Percentiles rank a stretch among this genome's conserved stretches.
Conservation (phyloP, 1,139 yeast genomes). For the Geotrichum australiense region DNA sequence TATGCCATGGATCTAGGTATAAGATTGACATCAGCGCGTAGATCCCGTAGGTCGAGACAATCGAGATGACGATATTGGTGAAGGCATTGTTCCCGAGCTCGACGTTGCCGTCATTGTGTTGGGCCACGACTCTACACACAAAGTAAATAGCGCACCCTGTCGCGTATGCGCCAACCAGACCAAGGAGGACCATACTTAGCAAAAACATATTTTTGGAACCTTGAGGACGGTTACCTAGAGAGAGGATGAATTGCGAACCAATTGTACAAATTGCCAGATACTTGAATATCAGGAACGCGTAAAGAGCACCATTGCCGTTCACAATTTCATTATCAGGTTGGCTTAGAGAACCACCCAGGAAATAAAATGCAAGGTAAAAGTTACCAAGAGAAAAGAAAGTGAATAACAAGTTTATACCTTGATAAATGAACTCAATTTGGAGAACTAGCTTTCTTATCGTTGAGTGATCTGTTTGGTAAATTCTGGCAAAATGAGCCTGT, state of each 20-base stretch:
- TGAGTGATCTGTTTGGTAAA: constrained; percentile 87
- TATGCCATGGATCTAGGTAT: constrained; percentile 93
- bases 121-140: constrained; percentile 50
- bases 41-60: constrained; percentile 81
- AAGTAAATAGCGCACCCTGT: constrained; percentile 76
- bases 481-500: constrained; percentile 65
- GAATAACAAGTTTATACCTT: constrained; percentile 64
- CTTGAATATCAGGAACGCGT: constrained; percentile 72
- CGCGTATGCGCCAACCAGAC: constrained; percentile 76
- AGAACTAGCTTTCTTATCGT: constrained; percentile 64
- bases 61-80: constrained; percentile 71
- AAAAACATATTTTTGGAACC: constrained; percentile 75
- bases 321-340: constrained; percentile 41
- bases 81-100: constrained; percentile 44
- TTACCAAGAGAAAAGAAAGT: constrained; percentile 88
- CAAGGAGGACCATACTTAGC: constrained; percentile 59
- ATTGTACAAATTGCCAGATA: constrained; percentile 74
- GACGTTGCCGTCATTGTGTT: constrained; percentile 34
- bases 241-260: constrained; percentile 78
- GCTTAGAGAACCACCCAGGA: constrained; percentile 78
- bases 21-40: constrained; percentile 71
- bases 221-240: constrained; percentile 95
- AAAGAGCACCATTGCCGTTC: constrained; percentile 61
- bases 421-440: constrained; percentile 79
- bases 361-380: constrained; percentile 85